Conservation (phyloP, 257 asterid genomes). For the Ballota nigra region DNA sequence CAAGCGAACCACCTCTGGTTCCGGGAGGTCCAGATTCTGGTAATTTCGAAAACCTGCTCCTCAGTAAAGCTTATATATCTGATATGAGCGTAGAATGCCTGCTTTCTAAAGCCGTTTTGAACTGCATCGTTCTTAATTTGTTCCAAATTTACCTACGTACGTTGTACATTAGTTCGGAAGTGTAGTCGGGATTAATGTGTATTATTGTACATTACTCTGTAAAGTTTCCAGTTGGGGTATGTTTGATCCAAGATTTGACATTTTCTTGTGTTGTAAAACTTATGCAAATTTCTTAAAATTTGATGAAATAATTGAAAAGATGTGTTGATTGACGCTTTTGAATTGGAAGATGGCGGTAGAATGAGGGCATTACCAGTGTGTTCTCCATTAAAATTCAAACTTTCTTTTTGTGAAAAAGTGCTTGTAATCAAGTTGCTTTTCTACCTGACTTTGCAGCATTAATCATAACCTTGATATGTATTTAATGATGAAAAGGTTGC, state of each 20-base stretch:
- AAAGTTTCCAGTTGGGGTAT: slow-evolving; percentile 3
- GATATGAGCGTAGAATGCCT: slow-evolving; percentile 19
- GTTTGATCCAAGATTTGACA: not conserved
- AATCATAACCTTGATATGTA: slow-evolving; percentile 3
- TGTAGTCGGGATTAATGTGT: slow-evolving; percentile 25
- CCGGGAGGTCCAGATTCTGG: slow-evolving; percentile 52
- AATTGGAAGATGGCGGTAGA: slow-evolving; percentile 6
- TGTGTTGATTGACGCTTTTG: slow-evolving; percentile 2
- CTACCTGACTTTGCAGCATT: slow-evolving; percentile 6
- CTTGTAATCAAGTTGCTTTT: slow-evolving; percentile 22
- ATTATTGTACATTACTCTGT: slow-evolving; percentile 42
- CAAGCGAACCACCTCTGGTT: slow-evolving; percentile 47
- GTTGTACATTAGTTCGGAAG: slow-evolving; percentile 42
- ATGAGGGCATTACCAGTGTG: slow-evolving; percentile 23
- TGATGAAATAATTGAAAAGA: not conserved
- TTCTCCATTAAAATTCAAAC: slow-evolving; percentile 25
- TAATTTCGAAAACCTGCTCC: slow-evolving; percentile 37
- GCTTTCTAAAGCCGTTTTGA: slow-evolving; percentile 20
- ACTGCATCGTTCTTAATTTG: slow-evolving; percentile 23
- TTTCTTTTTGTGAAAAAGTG: slow-evolving; percentile 15
- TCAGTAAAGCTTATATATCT: slow-evolving; percentile 29
- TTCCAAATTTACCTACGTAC: slow-evolving; percentile 23
- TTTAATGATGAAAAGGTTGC: slow-evolving; percentile 1
- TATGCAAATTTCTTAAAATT: not conserved
- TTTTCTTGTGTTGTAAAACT: slow-evolving; percentile 20